Evolutionary conservation across 2,329 filamentous ascomycete species (phyloP).

Genomic region (Fusarium siculi): DNA sequence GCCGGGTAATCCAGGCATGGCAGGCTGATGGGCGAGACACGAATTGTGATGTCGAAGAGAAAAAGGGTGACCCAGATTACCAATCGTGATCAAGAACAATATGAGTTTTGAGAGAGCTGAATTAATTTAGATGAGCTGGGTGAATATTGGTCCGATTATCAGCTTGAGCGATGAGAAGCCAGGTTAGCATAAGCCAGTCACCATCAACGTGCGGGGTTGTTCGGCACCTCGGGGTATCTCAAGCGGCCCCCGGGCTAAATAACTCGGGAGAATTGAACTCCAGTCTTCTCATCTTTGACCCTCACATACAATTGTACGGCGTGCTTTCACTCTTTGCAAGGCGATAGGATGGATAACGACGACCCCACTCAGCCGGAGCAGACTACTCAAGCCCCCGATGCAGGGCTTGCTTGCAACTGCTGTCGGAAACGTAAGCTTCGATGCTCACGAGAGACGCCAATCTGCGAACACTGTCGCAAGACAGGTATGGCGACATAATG

Average conservation of each 20-base stretch:
- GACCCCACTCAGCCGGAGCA: background rate
- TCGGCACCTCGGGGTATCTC: background rate
- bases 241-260: background rate
- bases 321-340: background rate
- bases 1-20: constrained; percentile 51
- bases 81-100: background rate
- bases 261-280: background rate
- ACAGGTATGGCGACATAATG: background rate
- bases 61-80: background rate
- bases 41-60: background rate
- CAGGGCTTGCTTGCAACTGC: constrained; percentile 24
- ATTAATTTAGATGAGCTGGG: background rate
- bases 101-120: background rate
- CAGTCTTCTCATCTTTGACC: background rate
- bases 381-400: background rate
- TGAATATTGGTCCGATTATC: background rate
- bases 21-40: background rate
- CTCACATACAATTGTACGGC: background rate
- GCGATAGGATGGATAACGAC: background rate
- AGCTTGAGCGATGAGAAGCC: background rate
- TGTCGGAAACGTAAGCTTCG: constrained; percentile 32
- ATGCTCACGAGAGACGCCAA: constrained; percentile 32
- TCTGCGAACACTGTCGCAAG: constrained; percentile 27
- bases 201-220: background rate
- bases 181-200: background rate